Percentiles rank a stretch among this genome's conserved stretches.
Evolutionary conservation across 148 eudicot species (phyloP).

Genomic region (Silene uniflora): DNA sequence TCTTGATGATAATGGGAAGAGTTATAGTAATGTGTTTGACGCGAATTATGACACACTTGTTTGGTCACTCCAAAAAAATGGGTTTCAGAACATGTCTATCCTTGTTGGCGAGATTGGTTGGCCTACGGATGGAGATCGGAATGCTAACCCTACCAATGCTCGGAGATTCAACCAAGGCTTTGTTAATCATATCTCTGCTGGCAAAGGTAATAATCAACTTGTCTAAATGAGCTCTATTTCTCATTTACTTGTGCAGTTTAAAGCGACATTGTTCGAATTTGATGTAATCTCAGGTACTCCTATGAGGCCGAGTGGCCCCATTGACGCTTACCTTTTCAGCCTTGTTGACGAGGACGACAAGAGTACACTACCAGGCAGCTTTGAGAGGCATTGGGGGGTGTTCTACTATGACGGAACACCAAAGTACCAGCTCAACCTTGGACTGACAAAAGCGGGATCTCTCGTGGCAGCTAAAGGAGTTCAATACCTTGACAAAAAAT

Average conservation of each 20-base stretch:
- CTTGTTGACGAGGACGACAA: conserved; percentile 37
- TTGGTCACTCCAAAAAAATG: conserved; percentile 46
- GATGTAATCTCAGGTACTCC: conserved; percentile 23
- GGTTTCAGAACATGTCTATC: conserved; percentile 34
- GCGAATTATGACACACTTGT: conserved; percentile 47
- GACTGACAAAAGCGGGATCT: conserved; percentile 28
- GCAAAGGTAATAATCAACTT: conserved; percentile 21
- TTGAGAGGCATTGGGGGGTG: conserved; percentile 41
- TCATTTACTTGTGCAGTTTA: no score
- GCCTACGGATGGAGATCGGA: conserved; percentile 45
- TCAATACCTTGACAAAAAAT: conserved; percentile 36
- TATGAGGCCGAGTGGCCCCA: conserved; percentile 36
- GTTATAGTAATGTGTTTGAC: conserved; percentile 41
- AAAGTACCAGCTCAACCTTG: conserved; percentile 44
- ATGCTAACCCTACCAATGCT: conserved; percentile 38
- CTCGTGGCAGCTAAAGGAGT: conserved; percentile 47
- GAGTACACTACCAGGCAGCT: conserved; percentile 34
- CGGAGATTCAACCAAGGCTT: conserved; percentile 44
- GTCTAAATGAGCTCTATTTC: no score
- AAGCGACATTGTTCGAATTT: no score
- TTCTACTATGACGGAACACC: conserved; percentile 36
- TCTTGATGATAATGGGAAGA: conserved; percentile 36
- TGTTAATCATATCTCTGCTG: conserved; percentile 25
- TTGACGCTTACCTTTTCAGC: conserved; percentile 37
- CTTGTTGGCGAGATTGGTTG: conserved; percentile 48